Conservation (phyloP, 495 filamentous ascomycete genomes). For the Cudoniella acicularis region DNA sequence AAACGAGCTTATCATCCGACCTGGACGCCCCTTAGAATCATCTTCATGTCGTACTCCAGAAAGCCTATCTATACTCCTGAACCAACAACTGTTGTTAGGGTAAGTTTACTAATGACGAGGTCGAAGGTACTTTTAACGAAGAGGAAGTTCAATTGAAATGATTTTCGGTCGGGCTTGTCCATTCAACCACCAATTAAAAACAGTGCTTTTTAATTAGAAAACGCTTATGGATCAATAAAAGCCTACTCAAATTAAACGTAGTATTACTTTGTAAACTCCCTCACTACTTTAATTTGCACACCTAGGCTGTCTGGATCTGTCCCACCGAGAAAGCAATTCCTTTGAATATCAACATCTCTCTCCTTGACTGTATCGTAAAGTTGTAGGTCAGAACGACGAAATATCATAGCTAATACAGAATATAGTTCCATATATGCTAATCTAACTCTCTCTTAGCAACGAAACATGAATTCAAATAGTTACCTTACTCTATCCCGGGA, state of each 20-base stretch:
- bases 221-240: no score
- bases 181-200: not conserved
- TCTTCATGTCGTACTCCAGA: not conserved
- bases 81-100: not conserved
- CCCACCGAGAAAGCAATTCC: slow-evolving; percentile 6
- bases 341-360: slow-evolving; percentile 11
- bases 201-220: not conserved
- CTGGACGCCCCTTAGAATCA: not conserved
- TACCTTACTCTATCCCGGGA: slow-evolving; percentile 40
- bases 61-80: not conserved
- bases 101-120: not conserved
- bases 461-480: not conserved
- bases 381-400: slow-evolving; percentile 32
- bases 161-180: not conserved
- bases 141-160: not conserved
- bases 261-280: no score
- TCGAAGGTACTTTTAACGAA: not conserved
- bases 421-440: slow-evolving; percentile 36
- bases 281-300: no score
- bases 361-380: slow-evolving; percentile 3
- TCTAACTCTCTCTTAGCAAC: slow-evolving; percentile 17
- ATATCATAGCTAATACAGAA: slow-evolving; percentile 30
- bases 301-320: not conserved
- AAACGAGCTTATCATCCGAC: no score
- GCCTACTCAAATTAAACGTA: no score